Base-by-base conservation (phyloP, 345 rosid genomes). In the Pugionium cornutum region DNA sequence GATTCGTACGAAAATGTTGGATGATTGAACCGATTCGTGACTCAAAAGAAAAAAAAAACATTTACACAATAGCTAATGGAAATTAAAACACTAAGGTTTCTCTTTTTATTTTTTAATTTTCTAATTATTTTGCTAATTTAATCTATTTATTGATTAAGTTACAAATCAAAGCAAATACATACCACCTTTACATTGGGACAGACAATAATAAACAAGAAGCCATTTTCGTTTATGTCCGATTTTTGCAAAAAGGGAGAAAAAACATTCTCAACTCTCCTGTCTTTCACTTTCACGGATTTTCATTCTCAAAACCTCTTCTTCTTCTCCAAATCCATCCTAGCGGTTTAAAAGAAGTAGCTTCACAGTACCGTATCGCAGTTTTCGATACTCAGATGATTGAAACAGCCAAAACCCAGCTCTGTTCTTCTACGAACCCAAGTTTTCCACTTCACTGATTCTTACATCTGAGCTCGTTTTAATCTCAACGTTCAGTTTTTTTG, bases 171-270 rank as follows among this genome's bases (percentile, higher is more conserved):
- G 53, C 52, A 58, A 18, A 18, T 3, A 56, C 48, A 54, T 51
- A 55, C 40, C 56, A 51, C 66, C 71, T 64, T 72, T 65, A 58
- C 66, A 51, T 5, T 55, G 64, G 59, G 63, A 72, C 71, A 65
- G 71, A 58, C 76, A 65, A 58, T 52, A 43, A 35, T 18, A 18
- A 18, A 18, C 18, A 18, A 65, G 45, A 64, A 72, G 44, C 61
- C 49, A 26, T 72, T 65, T 65, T 29, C 26, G 68, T 37, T 66
- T 51, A 36, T 72, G 71, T 58, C 58, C 70, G 56, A 43, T 65
- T 59, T 65, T 42, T 51, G 41, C 28, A 35, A 25, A 29, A 29
- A 4, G 6, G 26, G 39, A 40, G 32, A 6, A 30, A 49, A 55
- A 57, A 64, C 71, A 57, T 64, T 72, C 70, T 65, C 42, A 57